These are phyloP conservation scores for Epichloe coenophiala DNA, from an alignment of 2,329 filamentous ascomycete species.

Conservation along the genomic window DNA sequence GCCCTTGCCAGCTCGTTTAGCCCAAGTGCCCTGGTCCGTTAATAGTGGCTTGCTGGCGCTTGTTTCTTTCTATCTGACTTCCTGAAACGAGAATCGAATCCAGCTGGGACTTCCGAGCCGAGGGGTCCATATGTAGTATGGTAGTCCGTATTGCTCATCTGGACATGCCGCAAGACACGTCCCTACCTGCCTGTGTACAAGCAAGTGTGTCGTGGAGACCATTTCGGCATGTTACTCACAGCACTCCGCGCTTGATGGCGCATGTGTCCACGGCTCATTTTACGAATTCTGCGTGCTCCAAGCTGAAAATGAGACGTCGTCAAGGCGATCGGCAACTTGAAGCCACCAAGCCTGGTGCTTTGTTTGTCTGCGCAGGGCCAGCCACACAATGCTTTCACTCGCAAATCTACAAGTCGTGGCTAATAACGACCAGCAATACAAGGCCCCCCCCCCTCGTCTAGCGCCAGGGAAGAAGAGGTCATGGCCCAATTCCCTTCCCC, in stretches of 20 bases:
- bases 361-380: neutral
- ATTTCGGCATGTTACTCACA: too few species aligned
- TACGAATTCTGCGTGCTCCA: too few species aligned
- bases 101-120: conserved; percentile 6
- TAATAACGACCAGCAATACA: neutral
- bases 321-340: neutral
- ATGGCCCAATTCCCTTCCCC: conserved; percentile 1
- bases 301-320: too few species aligned
- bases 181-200: neutral
- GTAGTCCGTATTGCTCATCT: neutral
- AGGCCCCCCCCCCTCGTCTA: neutral
- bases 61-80: conserved; percentile 20
- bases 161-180: neutral
- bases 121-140: neutral
- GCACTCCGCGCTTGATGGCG: neutral
- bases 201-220: too few species aligned
- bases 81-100: conserved; percentile 10
- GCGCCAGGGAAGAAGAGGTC: neutral
- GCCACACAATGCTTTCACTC: neutral
- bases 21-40: conserved; percentile 1
- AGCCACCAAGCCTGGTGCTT: neutral
- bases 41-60: conserved; percentile 11
- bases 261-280: too few species aligned
- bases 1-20: neutral
- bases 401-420: neutral